Evolutionary conservation across 805 yeast genomes (phyloP), one percentile per base, ranked within the genome.

Genomic region (Cyberlindnera saturnus): DNA sequence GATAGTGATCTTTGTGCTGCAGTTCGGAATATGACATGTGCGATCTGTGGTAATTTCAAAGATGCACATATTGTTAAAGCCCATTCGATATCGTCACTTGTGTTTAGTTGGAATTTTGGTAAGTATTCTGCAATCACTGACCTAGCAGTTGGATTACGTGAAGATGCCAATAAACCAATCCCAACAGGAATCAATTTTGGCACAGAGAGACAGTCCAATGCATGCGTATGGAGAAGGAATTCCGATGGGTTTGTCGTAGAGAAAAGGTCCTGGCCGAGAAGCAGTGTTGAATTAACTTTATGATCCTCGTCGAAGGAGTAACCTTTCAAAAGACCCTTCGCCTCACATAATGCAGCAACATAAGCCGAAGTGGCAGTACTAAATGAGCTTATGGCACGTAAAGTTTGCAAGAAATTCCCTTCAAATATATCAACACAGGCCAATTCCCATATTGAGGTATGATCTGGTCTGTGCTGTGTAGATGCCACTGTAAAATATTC

Each of bases 51-150:
- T 34, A 84, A 59, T 52, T 74, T 76, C 58, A 84, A 67, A 51
- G 81, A 73, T 11, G 89, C 85, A 64, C 91, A 83, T 5, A 85
- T 67, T 3, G 86, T 75, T 40, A 85, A 64, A 36, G 82, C 75
- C 91, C 91, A 85, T 60, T 85, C 93, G 47, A 82, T 70, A 57
- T 85, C 95, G 57, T 84, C 90, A 55, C 81, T 82, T 8, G 81
- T 80, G 42, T 72, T 64, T 54, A 79, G 80, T 36, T 79, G 69
- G 56, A 69, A 84, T 18, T 70, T 71, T 5, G 87, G 86, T 31
- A 85, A 62, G 38, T 76, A 70, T 46, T 77, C 80, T 4, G 77
- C 71, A 31, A 85, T 69, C 1, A 76, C 70, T 13, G 63, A 62
- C 41, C 69, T 58, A 3, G 76, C 60, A 17, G 64, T 64, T 11